These are phyloP conservation scores for Cucurbitaria berberidis DNA, from an alignment of 2,329 filamentous ascomycete genomes.

Conservation along the genomic window DNA sequence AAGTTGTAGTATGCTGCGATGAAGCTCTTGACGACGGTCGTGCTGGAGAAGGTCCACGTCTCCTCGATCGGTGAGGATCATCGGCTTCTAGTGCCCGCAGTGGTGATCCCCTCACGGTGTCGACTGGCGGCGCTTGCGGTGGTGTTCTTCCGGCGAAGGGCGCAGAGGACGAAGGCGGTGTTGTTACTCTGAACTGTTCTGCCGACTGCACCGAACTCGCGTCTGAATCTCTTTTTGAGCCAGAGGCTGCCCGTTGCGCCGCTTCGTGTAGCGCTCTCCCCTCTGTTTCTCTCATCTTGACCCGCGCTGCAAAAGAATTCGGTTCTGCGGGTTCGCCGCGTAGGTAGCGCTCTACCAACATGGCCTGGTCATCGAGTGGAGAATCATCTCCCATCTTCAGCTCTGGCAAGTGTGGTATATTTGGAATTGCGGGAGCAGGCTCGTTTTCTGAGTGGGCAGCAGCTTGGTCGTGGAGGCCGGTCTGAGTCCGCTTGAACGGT, in stretches of 20 bases:
- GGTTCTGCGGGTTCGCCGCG: conserved; percentile 43
- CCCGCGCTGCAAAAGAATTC: conserved; percentile 53
- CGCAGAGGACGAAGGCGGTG: conserved; percentile 31
- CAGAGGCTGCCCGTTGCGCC: conserved; percentile 33
- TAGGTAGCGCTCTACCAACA: conserved; percentile 35
- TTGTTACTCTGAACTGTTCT: conserved; percentile 35
- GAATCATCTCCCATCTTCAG: conserved; percentile 32
- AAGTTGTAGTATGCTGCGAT: conserved; percentile 32
- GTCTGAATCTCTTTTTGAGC: conserved; percentile 35
- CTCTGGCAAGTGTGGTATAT: conserved; percentile 39
- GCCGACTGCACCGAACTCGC: conserved; percentile 34
- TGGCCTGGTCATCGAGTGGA: conserved; percentile 30
- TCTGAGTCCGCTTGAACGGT: conserved; percentile 64
- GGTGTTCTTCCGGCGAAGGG: conserved; percentile 29
- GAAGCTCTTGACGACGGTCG: conserved; percentile 35
- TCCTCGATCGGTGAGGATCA: conserved; percentile 40
- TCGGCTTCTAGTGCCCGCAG: conserved; percentile 25
- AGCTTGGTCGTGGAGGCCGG: conserved; percentile 52
- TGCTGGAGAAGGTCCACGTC: conserved; percentile 38
- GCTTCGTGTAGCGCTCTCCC: conserved; percentile 57
- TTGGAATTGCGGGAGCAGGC: conserved; percentile 55
- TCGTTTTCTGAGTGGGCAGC: conserved; percentile 27
- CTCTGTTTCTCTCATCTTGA: conserved; percentile 61
- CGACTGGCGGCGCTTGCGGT: conserved; percentile 20
- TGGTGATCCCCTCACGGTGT: conserved; percentile 19